phyloP scores from a whole-genome alignment of 495 filamentous ascomycete species.

The Apodospora peruviana region DNA sequence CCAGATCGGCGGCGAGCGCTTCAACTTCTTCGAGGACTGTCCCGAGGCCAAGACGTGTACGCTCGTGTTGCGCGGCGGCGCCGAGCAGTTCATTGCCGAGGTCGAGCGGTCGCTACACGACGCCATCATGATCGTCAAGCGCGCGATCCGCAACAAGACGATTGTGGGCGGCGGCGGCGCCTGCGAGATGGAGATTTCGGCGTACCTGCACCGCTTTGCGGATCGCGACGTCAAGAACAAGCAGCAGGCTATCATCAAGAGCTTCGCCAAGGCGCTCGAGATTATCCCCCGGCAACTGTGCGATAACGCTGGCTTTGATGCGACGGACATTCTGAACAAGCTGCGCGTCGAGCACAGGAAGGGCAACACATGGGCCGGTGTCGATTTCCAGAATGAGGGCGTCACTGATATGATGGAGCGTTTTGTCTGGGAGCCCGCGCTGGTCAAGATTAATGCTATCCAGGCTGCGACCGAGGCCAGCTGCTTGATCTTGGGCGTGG shows the following conservation, averaged over 20 bases:
- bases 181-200: conserved; percentile 92
- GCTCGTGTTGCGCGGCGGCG: conserved; percentile 87
- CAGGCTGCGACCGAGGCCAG: conserved; percentile 92
- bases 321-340: conserved; percentile 92
- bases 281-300: conserved; percentile 94
- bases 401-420: conserved; percentile 85
- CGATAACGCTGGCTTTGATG: conserved; percentile 97
- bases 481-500: conserved; percentile 91
- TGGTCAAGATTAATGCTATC: conserved; percentile 96
- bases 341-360: conserved; percentile 91
- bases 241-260: conserved; percentile 95
- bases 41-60: conserved; percentile 95
- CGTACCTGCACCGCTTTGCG: conserved; percentile 85
- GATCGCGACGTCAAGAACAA: conserved; percentile 90
- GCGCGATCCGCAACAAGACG: conserved; percentile 83
- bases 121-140: conserved; percentile 99
- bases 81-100: conserved; percentile 98
- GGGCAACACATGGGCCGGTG: conserved; percentile 87
- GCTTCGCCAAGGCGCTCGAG: conserved; percentile 94
- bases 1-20: conserved; percentile 94
- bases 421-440: conserved; percentile 94
- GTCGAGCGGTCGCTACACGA: conserved; percentile 96
- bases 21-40: conserved; percentile 97
- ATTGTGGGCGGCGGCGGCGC: conserved; percentile 96
- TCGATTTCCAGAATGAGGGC: conserved; percentile 90